Evolutionary conservation across 2,329 filamentous ascomycete genomes (phyloP).

Genomic region (Colletotrichum karsti): DNA sequence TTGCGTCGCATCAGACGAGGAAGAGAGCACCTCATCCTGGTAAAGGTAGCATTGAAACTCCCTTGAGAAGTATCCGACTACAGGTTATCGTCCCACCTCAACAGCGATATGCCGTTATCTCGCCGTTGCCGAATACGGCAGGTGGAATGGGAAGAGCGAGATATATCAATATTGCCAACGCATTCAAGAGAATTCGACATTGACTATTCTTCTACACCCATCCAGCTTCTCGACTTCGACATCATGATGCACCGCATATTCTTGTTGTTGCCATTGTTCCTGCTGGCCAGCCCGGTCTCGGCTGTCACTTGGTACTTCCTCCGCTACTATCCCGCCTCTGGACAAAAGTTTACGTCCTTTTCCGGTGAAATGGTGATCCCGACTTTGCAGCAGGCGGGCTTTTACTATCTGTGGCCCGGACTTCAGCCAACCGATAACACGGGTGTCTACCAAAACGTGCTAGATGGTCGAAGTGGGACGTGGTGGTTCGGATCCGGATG

Average conservation of each 20-base stretch:
- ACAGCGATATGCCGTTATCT: no score
- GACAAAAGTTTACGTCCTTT: constrained; percentile 39
- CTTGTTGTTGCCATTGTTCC: constrained; percentile 29
- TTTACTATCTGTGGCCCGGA: constrained; percentile 49
- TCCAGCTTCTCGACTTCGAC: no score
- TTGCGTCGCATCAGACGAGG: no score
- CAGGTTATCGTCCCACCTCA: no score
- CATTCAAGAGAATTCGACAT: no score
- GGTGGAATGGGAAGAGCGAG: no score
- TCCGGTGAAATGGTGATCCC: constrained; percentile 37
- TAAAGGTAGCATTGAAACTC: no score
- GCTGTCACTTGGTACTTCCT: constrained; percentile 42
- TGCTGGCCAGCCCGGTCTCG: constrained; percentile 29
- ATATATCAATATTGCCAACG: no score
- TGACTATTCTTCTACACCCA: no score
- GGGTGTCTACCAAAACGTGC: constrained; percentile 47
- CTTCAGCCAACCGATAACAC: constrained; percentile 45
- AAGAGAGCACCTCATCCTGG: no score
- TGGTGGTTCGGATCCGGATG: constrained; percentile 49
- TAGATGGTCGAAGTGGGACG: constrained; percentile 45
- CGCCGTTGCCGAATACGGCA: no score
- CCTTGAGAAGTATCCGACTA: no score
- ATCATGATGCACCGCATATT: neutral
- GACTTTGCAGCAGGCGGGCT: constrained; percentile 35
- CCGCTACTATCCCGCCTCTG: constrained; percentile 38